These are phyloP conservation scores for Osmanthus fragrans DNA, from an alignment of 257 asterid genomes.

Conservation along the genomic window DNA sequence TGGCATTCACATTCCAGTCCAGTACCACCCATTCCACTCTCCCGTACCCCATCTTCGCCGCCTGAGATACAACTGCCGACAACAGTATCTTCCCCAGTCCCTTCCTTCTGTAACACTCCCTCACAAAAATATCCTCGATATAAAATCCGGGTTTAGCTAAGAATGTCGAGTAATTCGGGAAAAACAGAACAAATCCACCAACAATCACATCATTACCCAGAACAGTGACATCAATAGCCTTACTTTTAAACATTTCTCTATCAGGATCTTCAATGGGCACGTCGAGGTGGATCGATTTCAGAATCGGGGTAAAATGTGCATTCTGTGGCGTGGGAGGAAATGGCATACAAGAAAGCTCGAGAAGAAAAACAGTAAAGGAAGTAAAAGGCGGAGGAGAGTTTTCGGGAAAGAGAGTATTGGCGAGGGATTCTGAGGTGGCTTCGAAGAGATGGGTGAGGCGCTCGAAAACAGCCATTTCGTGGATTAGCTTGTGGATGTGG, in stretches of 20 bases:
- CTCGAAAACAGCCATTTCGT: conserved; percentile 53
- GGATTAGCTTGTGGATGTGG: conserved; percentile 45
- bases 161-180: conserved; percentile 82
- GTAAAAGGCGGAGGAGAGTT: conserved; percentile 37
- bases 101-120: conserved; percentile 82
- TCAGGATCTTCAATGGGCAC: conserved; percentile 70
- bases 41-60: conserved; percentile 84
- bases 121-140: conserved; percentile 76
- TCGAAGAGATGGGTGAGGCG: conserved; percentile 38
- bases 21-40: conserved; percentile 95
- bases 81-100: conserved; percentile 76
- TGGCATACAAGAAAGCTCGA: conserved; percentile 42
- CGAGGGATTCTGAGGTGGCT: conserved; percentile 44
- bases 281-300: conserved; percentile 47
- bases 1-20: conserved; percentile 78
- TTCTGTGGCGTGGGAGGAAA: conserved; percentile 14
- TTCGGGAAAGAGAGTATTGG: conserved; percentile 40
- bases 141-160: conserved; percentile 87
- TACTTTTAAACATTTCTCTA: conserved; percentile 43
- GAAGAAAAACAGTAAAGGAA: conserved; percentile 50
- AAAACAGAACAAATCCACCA: conserved; percentile 75
- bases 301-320: conserved; percentile 29
- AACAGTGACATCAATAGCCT: conserved; percentile 18
- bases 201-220: conserved; percentile 33
- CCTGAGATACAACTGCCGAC: conserved; percentile 81